These are phyloP conservation scores for Ceratobasidium papillatum DNA, from an alignment of 1,284 basidiomycete species.

Conservation along the genomic window DNA sequence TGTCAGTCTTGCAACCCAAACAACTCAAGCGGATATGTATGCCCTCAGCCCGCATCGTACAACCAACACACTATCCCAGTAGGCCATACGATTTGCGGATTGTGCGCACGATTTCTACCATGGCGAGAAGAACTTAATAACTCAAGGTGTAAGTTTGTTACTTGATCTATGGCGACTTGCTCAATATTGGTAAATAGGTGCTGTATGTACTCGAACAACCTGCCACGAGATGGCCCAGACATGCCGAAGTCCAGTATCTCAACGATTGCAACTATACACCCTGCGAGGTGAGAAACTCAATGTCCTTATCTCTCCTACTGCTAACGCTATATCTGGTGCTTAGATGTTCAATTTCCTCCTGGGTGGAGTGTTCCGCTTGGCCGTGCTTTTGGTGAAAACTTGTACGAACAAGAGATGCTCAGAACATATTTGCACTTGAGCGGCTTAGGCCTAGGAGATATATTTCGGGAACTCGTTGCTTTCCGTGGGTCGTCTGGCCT, in stretches of 20 bases:
- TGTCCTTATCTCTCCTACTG: no score
- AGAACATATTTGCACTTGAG: not conserved
- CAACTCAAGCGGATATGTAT: conserved; percentile 16
- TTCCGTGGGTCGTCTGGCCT: conserved; percentile 6
- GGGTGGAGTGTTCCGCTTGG: conserved; percentile 4
- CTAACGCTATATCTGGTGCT: not conserved
- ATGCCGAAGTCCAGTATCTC: not conserved
- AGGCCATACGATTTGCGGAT: conserved; percentile 22
- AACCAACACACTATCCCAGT: conserved; percentile 5
- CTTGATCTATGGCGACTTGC: not conserved
- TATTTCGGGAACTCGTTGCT: conserved; percentile 16
- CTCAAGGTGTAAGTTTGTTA: conserved; percentile 10
- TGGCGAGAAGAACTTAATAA: conserved; percentile 1
- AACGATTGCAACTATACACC: not conserved
- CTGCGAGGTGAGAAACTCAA: conserved; percentile 8
- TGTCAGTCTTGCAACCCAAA: conserved; percentile 22
- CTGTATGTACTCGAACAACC: conserved; percentile 31
- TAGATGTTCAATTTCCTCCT: conserved; percentile 19
- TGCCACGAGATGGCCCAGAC: conserved; percentile 6
- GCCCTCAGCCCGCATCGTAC: not conserved
- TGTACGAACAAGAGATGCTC: conserved; percentile 15
- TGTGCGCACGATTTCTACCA: conserved; percentile 25
- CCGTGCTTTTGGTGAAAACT: conserved; percentile 27
- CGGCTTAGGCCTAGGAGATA: not conserved
- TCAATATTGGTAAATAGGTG: not conserved